phyloP scores from a whole-genome alignment of 345 rosid species.

The Ailanthus altissimus region DNA sequence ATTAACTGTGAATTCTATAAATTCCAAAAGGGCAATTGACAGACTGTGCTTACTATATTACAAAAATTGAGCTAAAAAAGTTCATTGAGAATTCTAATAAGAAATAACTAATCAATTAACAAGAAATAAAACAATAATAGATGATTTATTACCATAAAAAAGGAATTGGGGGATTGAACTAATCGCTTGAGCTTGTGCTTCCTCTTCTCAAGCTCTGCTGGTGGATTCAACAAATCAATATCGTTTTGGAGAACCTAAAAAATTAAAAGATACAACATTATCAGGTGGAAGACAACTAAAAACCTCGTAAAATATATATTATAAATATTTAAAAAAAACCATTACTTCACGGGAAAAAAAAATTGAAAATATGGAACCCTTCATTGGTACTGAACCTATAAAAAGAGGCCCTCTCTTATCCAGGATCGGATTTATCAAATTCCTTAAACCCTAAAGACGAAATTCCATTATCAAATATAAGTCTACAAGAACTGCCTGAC shows the following conservation, averaged over 20 bases:
- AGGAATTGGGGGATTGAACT: constrained; percentile 71
- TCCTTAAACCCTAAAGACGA: not conserved
- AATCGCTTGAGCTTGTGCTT: constrained; percentile 87
- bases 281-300: not conserved
- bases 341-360: not conserved
- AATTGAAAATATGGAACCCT: not conserved
- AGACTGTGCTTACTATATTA: too few relatives aligned
- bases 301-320: not conserved
- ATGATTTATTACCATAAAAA: constrained; percentile 52
- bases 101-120: not conserved
- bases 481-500: not conserved
- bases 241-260: constrained; percentile 67
- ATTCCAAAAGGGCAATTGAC: too few relatives aligned
- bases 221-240: constrained; percentile 70
- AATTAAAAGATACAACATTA: not conserved
- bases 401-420: not conserved
- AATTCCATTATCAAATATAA: not conserved
- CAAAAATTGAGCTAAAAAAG: not conserved
- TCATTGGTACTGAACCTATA: not conserved
- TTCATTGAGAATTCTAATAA: not conserved
- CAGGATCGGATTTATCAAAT: not conserved
- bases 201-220: constrained; percentile 75
- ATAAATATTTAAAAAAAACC: not conserved
- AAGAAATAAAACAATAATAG: not conserved
- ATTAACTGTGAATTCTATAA: not conserved